These are phyloP conservation scores for Pyrus hybrid DNA, from an alignment of 331 rosid genomes.

Conservation along the genomic window DNA sequence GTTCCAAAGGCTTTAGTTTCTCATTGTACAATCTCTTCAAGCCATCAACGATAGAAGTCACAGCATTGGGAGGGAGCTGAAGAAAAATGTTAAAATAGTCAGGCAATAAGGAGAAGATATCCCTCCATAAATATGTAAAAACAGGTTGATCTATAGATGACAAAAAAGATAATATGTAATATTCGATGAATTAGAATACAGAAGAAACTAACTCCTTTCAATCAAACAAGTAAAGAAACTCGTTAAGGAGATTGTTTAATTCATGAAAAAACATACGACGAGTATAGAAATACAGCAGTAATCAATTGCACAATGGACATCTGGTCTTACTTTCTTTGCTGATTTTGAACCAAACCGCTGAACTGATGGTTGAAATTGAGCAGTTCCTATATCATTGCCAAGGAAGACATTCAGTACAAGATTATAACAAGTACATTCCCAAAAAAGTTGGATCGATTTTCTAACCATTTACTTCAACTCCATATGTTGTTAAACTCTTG, in stretches of 20 bases:
- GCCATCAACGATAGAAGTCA: conserved; percentile 87
- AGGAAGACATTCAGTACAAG: conserved; percentile 3
- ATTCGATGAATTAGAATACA: too few species aligned
- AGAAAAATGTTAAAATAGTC: not conserved
- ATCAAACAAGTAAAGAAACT: not conserved
- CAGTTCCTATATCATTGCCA: conserved; percentile 21
- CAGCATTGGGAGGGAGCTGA: conserved; percentile 58
- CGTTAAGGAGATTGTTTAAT: not conserved
- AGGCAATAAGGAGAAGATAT: not conserved
- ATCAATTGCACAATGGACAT: not conserved
- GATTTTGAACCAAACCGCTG: conserved; percentile 59
- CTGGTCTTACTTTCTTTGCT: conserved; percentile 42
- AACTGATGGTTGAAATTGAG: conserved; percentile 36
- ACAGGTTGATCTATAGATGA: not conserved
- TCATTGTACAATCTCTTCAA: conserved; percentile 71
- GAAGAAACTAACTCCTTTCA: not conserved
- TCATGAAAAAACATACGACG: not conserved
- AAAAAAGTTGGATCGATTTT: not conserved
- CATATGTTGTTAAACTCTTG: conserved; percentile 25
- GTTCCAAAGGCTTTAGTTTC: conserved; percentile 83
- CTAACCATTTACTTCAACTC: conserved; percentile 48
- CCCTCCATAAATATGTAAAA: not conserved
- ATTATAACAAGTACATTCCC: not conserved
- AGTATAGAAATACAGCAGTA: not conserved
- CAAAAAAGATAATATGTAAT: not conserved